Conservation (phyloP, 169 alveolate species). For the Nephromyces sp. region DNA sequence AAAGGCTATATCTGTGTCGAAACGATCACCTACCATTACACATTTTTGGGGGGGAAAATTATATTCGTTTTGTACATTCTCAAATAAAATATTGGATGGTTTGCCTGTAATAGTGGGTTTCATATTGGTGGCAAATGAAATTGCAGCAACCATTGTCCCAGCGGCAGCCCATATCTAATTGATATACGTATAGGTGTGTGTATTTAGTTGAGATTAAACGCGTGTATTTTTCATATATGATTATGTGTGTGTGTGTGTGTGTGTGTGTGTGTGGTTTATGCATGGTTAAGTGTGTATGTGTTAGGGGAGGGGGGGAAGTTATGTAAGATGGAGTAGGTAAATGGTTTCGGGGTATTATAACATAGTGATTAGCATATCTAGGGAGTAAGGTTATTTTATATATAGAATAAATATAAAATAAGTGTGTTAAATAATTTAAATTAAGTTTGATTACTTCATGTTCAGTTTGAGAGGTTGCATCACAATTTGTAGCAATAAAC, state of each 20-base stretch:
- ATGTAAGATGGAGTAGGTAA: no score
- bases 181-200: background rate
- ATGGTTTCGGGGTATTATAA: no score
- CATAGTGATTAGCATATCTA: background rate
- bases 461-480: slow-evolving; percentile 13
- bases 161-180: slow-evolving; percentile 53
- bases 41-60: slow-evolving; percentile 1
- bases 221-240: no score
- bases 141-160: slow-evolving; percentile 49
- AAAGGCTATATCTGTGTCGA: slow-evolving; percentile 24
- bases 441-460: background rate
- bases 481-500: slow-evolving; percentile 44
- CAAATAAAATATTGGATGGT: slow-evolving; percentile 40
- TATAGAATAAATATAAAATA: background rate
- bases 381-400: background rate
- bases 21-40: slow-evolving; percentile 26
- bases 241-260: no score
- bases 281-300: no score
- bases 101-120: slow-evolving; percentile 43
- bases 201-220: background rate
- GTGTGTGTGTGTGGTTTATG: no score
- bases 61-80: slow-evolving; percentile 19
- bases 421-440: background rate
- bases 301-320: no score
- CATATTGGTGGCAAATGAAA: slow-evolving; percentile 33